Evolutionary conservation across 306 rosid species (phyloP).

Genomic region (Dicorynia guianensis): DNA sequence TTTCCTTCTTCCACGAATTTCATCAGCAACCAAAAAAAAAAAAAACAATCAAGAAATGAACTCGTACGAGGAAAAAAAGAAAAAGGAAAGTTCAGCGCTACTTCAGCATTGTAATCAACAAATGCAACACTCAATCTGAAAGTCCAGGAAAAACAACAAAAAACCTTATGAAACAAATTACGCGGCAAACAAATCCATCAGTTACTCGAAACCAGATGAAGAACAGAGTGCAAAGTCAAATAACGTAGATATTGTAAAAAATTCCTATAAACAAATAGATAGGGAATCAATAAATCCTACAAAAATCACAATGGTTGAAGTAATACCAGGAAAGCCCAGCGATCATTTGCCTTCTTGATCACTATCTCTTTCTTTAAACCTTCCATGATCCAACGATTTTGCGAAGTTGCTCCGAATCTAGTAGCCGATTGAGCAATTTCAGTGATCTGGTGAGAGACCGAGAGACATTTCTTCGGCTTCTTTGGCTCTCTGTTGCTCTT

Average conservation of each 20-base stretch:
- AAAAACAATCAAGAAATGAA: not conserved
- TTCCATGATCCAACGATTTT: constrained; percentile 22
- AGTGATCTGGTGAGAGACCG: constrained; percentile 9
- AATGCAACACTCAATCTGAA: not conserved
- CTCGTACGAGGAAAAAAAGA: not conserved
- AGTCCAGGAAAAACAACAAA: not conserved
- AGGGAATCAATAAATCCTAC: not conserved
- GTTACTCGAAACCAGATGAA: not conserved
- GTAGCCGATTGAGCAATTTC: not conserved
- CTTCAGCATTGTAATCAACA: not conserved
- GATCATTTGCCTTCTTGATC: constrained; percentile 51
- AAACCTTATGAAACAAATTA: not conserved
- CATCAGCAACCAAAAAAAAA: not conserved
- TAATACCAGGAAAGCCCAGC: constrained; percentile 81
- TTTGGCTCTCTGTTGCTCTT: constrained; percentile 12
- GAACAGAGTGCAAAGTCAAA: not conserved
- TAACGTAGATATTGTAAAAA: not conserved
- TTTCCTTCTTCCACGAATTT: constrained; percentile 8
- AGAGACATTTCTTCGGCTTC: constrained; percentile 34
- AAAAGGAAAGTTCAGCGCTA: not conserved
- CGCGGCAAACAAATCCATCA: constrained; percentile 7
- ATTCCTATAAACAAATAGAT: not conserved
- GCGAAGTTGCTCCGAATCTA: not conserved
- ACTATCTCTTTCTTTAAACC: constrained; percentile 35
- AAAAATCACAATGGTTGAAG: not conserved